phyloP scores from a whole-genome alignment of 345 rosid genomes.

The Cardamine chenopodiifolia region DNA sequence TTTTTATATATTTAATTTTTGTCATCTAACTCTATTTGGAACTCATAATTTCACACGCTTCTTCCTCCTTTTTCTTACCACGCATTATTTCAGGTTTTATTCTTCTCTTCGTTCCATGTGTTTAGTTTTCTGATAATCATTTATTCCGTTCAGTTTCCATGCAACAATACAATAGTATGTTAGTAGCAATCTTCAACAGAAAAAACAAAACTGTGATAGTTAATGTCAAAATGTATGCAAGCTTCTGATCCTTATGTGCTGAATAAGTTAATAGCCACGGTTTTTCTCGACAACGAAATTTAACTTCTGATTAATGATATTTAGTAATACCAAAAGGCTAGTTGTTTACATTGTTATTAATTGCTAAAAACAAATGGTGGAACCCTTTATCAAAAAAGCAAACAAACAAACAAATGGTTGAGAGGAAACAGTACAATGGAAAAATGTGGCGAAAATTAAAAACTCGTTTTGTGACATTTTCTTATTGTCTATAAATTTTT shows the following conservation, averaged over 20 bases:
- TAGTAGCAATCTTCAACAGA: not conserved
- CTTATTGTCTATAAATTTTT: not conserved
- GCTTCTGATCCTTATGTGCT: not conserved
- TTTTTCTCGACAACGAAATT: not conserved
- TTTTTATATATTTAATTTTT: conserved; percentile 12
- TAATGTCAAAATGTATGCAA: not conserved
- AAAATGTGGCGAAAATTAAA: not conserved
- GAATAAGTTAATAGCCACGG: not conserved
- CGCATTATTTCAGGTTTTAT: conserved; percentile 5
- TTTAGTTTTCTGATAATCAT: not conserved
- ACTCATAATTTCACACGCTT: conserved; percentile 35
- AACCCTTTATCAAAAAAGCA: no score
- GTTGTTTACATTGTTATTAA: not conserved
- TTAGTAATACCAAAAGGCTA: not conserved
- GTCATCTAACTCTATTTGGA: conserved; percentile 31
- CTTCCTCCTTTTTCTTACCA: conserved; percentile 24
- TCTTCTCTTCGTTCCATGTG: not conserved
- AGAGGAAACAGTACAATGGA: no score
- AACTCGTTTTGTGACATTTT: not conserved
- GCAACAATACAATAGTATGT: not conserved
- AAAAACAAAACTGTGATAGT: not conserved
- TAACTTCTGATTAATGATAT: not conserved
- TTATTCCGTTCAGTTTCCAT: not conserved
- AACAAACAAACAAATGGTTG: no score
- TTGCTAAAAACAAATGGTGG: not conserved